Evolutionary conservation across 2,329 filamentous ascomycete species (phyloP).

Genomic region (Paracorniculantispora psalliotae): DNA sequence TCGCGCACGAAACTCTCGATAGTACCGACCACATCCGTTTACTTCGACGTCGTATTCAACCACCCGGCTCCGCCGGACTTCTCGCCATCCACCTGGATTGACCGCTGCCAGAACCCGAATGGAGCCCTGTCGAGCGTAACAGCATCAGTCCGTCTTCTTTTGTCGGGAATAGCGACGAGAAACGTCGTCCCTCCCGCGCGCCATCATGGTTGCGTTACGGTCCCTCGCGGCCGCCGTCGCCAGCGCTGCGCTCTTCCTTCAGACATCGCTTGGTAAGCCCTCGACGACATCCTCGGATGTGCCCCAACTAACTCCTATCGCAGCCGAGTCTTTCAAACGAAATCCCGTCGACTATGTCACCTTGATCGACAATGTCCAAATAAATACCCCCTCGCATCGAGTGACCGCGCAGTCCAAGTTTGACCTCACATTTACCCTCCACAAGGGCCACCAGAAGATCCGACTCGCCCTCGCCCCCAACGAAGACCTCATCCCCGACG

Average conservation of each 20-base stretch:
- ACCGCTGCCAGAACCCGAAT: background rate
- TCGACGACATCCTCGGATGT: too few relatives aligned
- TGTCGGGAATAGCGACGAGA: background rate
- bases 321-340: constrained; percentile 67
- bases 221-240: constrained; percentile 27
- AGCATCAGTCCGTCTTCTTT: background rate
- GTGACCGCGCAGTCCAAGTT: constrained; percentile 79
- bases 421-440: constrained; percentile 75
- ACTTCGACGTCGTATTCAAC: too few relatives aligned
- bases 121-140: background rate
- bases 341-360: constrained; percentile 73
- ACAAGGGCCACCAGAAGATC: constrained; percentile 61
- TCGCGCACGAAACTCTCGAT: background rate
- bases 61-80: background rate
- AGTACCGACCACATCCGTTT: background rate
- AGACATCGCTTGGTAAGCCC: constrained; percentile 29
- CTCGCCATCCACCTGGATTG: background rate
- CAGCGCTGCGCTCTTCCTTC: constrained; percentile 26
- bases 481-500: constrained; percentile 77
- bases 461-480: constrained; percentile 84
- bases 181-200: constrained; percentile 4
- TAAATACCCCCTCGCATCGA: constrained; percentile 73
- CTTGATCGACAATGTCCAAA: constrained; percentile 65
- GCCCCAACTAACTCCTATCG: constrained; percentile 13
- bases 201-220: constrained; percentile 30